A percentile compares a stretch with the other conserved stretches of the same genome.
Evolutionary conservation across 768 basidiomycete species (phyloP).

Genomic region (Neoboletus brunneissimus): DNA sequence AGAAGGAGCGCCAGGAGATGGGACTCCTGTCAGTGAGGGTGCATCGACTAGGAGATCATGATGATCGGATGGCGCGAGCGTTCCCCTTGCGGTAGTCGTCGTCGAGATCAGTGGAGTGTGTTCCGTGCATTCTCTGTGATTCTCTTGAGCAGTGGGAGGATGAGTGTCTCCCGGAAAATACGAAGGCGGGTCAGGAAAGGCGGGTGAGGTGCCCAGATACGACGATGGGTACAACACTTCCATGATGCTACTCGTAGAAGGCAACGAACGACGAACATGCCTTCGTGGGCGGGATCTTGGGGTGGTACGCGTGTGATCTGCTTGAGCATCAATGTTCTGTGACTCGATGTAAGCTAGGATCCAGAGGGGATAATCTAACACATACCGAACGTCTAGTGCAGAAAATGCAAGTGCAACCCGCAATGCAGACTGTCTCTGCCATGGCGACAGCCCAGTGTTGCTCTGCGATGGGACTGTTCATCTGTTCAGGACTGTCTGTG

Average conservation of each 20-base stretch:
- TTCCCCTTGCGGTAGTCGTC: not conserved
- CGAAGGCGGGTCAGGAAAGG: constrained; percentile 18
- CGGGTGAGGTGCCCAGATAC: constrained; percentile 11
- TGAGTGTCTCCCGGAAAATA: constrained; percentile 8
- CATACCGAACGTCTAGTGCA: constrained; percentile 8
- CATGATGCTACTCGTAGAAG: constrained; percentile 23
- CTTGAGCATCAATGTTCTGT: constrained; percentile 8
- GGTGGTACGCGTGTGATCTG: not conserved
- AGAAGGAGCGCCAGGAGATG: constrained; percentile 3
- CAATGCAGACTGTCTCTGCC: constrained; percentile 5
- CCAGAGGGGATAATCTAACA: not conserved
- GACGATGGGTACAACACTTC: constrained; percentile 25
- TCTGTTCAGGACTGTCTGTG: not conserved
- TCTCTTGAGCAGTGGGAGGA: not conserved
- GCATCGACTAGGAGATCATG: constrained; percentile 2
- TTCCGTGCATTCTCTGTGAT: not conserved
- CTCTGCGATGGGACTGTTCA: not conserved
- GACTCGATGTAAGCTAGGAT: constrained; percentile 3
- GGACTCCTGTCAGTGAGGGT: constrained; percentile 14
- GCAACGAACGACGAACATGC: constrained; percentile 8
- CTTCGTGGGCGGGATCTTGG: constrained; percentile 6
- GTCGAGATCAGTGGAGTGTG: not conserved
- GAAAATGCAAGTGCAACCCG: constrained; percentile 8
- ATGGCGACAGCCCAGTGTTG: constrained; percentile 16
- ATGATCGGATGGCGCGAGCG: not conserved